Evolutionary conservation across 176 grass and related monocot species (phyloP).

Genomic region (Eremochloa ophiuroides): DNA sequence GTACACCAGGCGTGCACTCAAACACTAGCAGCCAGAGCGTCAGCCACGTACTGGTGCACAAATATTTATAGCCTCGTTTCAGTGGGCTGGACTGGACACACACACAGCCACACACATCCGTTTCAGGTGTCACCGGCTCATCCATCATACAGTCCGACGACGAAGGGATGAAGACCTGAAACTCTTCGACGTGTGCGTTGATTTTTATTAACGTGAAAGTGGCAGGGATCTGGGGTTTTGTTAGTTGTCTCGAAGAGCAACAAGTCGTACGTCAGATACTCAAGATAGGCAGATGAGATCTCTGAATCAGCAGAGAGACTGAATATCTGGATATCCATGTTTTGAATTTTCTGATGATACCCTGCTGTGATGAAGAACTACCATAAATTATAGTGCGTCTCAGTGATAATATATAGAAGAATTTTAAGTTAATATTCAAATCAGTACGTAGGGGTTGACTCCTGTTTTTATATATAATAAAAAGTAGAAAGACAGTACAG

Average conservation of each 20-base stretch:
- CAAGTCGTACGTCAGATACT: not conserved
- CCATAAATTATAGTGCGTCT: not conserved
- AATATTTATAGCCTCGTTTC: not conserved
- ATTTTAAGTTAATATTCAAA: not conserved
- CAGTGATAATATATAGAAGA: not conserved
- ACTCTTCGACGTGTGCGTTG: not conserved
- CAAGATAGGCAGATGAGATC: too few species aligned
- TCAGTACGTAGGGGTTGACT: not conserved
- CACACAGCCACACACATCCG: not conserved
- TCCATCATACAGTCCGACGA: not conserved
- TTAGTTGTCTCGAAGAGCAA: not conserved
- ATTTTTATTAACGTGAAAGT: not conserved
- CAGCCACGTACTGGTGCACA: not conserved
- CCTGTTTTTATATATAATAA: not conserved
- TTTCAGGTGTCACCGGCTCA: not conserved
- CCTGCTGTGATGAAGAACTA: not conserved
- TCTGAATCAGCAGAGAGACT: not conserved
- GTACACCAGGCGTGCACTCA: constrained; percentile 21
- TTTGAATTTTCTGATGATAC: not conserved
- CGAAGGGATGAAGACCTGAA: not conserved
- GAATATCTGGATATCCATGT: not conserved
- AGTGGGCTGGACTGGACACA: not conserved
- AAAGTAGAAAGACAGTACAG: not conserved
- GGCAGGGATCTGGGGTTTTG: not conserved
- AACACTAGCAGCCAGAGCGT: not conserved